Evolutionary conservation across 169 alveolate genomes (phyloP).

Genomic region (Fabrea salina): DNA sequence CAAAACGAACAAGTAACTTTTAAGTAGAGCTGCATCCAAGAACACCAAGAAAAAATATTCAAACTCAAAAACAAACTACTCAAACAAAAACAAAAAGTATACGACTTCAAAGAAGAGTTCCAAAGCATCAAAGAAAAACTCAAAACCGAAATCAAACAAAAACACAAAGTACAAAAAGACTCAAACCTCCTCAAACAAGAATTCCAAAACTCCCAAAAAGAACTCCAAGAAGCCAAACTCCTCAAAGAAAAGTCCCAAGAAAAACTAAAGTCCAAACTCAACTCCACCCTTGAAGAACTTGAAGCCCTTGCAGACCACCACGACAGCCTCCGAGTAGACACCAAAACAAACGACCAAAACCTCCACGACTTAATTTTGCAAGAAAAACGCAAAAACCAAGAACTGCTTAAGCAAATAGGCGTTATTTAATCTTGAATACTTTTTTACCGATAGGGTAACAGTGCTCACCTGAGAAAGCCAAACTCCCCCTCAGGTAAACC

Average conservation of each 20-base stretch:
- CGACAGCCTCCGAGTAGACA: not conserved
- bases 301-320: not conserved
- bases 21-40: too few relatives aligned
- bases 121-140: not conserved
- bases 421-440: not conserved
- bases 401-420: not conserved
- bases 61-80: not conserved
- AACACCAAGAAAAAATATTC: not conserved
- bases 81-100: not conserved
- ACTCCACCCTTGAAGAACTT: not conserved
- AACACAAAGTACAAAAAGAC: not conserved
- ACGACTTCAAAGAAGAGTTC: not conserved
- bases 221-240: not conserved
- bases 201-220: not conserved
- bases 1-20: too few relatives aligned
- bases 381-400: not conserved
- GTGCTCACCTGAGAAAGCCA: not conserved
- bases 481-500: constrained; percentile 26
- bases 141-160: not conserved
- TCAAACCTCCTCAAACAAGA: not conserved
- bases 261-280: not conserved
- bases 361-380: not conserved
- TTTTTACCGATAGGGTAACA: not conserved
- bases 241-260: not conserved
- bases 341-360: not conserved